phyloP scores from a whole-genome alignment of 164 flowering plant species.

The Aristolochia fimbriata region DNA sequence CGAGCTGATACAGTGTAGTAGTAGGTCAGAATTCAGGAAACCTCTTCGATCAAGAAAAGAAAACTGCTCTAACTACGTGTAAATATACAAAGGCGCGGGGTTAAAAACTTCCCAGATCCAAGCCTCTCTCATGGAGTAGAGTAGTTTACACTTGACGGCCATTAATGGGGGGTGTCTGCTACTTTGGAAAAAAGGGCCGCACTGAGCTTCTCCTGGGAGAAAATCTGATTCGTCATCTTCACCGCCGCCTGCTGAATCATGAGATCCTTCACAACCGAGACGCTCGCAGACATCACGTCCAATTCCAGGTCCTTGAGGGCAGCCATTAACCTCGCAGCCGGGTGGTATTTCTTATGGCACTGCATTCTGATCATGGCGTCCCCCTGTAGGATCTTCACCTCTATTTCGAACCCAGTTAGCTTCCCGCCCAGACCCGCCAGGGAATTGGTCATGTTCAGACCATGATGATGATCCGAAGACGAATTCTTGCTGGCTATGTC shows the following conservation, averaged over 20 bases:
- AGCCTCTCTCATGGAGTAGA: not conserved
- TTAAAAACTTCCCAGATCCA: constrained; percentile 16
- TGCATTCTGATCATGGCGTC: constrained; percentile 82
- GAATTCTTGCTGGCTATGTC: constrained; percentile 25
- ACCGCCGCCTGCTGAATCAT: constrained; percentile 94
- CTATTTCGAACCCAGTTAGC: constrained; percentile 47
- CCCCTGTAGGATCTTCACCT: constrained; percentile 73
- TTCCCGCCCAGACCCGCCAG: not conserved
- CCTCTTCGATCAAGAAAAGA: not conserved
- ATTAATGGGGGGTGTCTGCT: constrained; percentile 16
- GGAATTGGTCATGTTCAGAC: constrained; percentile 6
- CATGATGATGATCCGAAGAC: not conserved
- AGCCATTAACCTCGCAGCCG: constrained; percentile 79
- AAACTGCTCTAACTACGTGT: not conserved
- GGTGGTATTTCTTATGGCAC: constrained; percentile 69
- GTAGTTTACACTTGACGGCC: not conserved
- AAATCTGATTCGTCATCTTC: constrained; percentile 55
- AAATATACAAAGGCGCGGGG: not conserved
- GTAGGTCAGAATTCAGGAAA: too few relatives aligned
- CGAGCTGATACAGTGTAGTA: not conserved
- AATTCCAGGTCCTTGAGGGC: constrained; percentile 79
- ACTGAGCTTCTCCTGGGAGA: constrained; percentile 71
- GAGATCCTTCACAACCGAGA: constrained; percentile 81
- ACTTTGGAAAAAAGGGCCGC: constrained; percentile 40
- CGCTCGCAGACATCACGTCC: constrained; percentile 77